Percentiles rank a stretch among this genome's conserved stretches.
phyloP scores from a whole-genome alignment of 495 filamentous ascomycete genomes.

The Aspergillus taichungensis region DNA sequence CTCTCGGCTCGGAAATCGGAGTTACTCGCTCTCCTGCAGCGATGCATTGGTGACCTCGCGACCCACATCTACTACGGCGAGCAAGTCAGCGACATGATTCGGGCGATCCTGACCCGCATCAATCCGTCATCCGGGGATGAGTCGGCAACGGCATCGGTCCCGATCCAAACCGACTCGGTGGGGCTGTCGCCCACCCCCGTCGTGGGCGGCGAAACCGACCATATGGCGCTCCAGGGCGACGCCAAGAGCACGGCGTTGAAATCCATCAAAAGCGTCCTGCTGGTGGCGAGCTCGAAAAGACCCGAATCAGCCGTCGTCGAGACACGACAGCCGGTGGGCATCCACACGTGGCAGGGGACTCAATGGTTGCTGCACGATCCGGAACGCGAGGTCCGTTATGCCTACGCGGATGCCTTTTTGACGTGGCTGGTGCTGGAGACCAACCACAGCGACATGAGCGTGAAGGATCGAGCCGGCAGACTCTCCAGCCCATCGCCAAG shows the following conservation, averaged over 20 bases:
- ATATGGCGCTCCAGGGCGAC: conserved; percentile 56
- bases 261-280: conserved; percentile 69
- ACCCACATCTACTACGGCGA: conserved; percentile 93
- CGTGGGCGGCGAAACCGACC: conserved; percentile 16
- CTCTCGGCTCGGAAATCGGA: conserved; percentile 36
- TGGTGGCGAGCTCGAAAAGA: conserved; percentile 61
- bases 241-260: conserved; percentile 70
- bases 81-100: conserved; percentile 86
- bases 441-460: conserved; percentile 53
- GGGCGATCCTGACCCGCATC: conserved; percentile 63
- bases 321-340: conserved; percentile 60
- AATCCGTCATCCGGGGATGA: conserved; percentile 48
- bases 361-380: conserved; percentile 79
- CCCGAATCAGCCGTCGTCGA: conserved; percentile 52
- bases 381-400: conserved; percentile 64
- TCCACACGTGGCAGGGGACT: conserved; percentile 83
- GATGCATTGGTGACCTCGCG: conserved; percentile 75
- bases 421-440: conserved; percentile 79
- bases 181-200: conserved; percentile 6
- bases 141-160: conserved; percentile 23
- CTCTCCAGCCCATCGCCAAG: conserved; percentile 21
- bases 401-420: conserved; percentile 72
- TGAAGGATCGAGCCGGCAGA: conserved; percentile 48
- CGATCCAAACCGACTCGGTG: conserved; percentile 34
- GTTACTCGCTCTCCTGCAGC: conserved; percentile 57